phyloP scores from a whole-genome alignment of 768 basidiomycete genomes.

The Leccinum subtestaceum region DNA sequence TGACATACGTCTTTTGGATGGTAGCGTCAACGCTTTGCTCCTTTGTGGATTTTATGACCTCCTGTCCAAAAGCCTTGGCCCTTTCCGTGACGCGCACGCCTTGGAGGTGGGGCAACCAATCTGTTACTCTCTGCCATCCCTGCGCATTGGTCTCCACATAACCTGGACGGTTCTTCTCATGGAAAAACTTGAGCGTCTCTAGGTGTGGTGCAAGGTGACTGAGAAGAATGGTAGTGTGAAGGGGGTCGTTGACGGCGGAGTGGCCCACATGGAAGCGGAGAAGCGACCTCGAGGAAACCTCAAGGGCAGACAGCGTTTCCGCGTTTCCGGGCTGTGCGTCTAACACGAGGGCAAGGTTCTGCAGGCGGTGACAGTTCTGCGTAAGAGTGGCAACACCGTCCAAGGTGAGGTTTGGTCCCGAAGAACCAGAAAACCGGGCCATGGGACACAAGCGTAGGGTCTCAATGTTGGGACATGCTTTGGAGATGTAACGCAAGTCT shows the following conservation, averaged over 20 bases:
- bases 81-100: slow-evolving; percentile 62
- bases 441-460: slow-evolving; percentile 64
- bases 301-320: slow-evolving; percentile 44
- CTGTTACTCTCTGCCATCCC: slow-evolving; percentile 66
- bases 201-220: slow-evolving; percentile 75
- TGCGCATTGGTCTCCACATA: slow-evolving; percentile 64
- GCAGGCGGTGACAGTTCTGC: slow-evolving; percentile 54
- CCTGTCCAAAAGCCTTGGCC: slow-evolving; percentile 35
- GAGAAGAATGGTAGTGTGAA: slow-evolving; percentile 66
- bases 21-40: slow-evolving; percentile 55
- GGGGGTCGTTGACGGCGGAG: slow-evolving; percentile 67
- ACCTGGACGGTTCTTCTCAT: slow-evolving; percentile 71
- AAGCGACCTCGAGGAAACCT: slow-evolving; percentile 61
- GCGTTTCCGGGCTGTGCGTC: slow-evolving; percentile 50
- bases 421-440: slow-evolving; percentile 57
- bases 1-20: slow-evolving; percentile 36
- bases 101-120: slow-evolving; percentile 73
- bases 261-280: slow-evolving; percentile 73
- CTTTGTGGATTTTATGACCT: slow-evolving; percentile 18
- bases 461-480: slow-evolving; percentile 66
- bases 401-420: slow-evolving; percentile 57
- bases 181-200: slow-evolving; percentile 72
- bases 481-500: slow-evolving; percentile 58
- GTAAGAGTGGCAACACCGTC: slow-evolving; percentile 62
- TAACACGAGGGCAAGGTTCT: slow-evolving; percentile 64